Percentiles rank a stretch among this genome's conserved stretches.
Conservation (phyloP, 768 basidiomycete genomes). For the Mycena rebaudengoi region DNA sequence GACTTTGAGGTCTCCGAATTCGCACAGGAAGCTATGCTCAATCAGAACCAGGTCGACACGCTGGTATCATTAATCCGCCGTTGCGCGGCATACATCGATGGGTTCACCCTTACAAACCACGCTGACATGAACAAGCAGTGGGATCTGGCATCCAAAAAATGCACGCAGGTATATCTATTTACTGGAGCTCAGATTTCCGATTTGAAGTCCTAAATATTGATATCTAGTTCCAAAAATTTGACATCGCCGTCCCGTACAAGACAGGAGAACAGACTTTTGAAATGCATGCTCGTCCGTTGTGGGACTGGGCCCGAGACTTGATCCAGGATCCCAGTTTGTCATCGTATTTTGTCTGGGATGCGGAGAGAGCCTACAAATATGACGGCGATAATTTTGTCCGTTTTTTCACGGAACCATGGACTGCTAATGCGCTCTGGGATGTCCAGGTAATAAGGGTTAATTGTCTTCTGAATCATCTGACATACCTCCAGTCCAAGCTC, state of each 20-base stretch:
- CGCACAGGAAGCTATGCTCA: not conserved
- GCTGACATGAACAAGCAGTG: not conserved
- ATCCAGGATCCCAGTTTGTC: not conserved
- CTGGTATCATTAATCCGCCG: not conserved
- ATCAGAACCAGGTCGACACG: not conserved
- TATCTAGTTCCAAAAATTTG: not conserved
- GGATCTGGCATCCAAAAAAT: not conserved
- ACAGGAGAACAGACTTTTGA: not conserved
- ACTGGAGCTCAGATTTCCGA: no score
- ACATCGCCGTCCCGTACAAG: not conserved
- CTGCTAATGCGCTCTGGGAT: no score
- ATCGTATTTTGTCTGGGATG: no score
- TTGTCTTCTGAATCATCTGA: no score
- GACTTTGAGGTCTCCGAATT: not conserved
- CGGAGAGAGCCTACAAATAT: no score
- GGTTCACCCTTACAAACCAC: not conserved
- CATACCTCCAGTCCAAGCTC: no score
- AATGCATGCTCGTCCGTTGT: not conserved
- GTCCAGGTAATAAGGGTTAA: no score
- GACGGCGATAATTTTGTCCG: no score
- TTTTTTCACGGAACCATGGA: no score
- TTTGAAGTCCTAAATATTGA: not conserved
- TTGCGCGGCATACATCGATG: not conserved
- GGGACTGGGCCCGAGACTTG: not conserved
- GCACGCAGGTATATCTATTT: not conserved